Conservation (phyloP, 2,329 filamentous ascomycete genomes). For the Huntiella abstrusa region DNA sequence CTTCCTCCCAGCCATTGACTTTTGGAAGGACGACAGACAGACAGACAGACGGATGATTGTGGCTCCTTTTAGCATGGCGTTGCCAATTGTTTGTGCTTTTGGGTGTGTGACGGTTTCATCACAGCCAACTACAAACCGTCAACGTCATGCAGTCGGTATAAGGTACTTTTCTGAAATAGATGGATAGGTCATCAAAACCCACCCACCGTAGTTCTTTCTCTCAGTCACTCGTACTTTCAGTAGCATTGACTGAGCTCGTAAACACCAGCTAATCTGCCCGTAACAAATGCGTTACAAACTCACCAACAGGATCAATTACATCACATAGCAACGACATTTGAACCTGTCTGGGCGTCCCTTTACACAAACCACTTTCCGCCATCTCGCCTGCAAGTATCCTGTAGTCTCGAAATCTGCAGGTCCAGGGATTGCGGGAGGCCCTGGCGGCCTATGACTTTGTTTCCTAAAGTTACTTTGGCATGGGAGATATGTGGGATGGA, state of each 20-base stretch:
- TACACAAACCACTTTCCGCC: neutral
- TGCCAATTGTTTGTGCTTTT: no score
- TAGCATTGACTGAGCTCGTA: neutral
- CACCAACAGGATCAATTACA: neutral
- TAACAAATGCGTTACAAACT: neutral
- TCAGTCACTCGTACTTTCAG: neutral
- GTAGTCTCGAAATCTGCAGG: slow-evolving; percentile 1
- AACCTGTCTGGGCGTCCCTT: neutral
- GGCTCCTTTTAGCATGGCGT: no score
- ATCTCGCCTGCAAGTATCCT: neutral
- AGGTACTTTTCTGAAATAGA: neutral
- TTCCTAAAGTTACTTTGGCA: no score
- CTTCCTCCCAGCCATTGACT: no score
- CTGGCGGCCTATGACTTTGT: neutral
- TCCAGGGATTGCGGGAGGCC: neutral
- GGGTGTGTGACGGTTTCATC: no score
- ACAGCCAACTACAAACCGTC: no score
- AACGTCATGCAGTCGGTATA: neutral
- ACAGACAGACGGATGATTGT: no score
- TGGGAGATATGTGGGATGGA: no score
- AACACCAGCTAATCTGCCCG: neutral
- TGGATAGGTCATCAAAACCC: neutral
- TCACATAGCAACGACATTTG: neutral
- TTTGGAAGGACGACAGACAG: no score
- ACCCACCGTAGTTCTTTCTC: neutral